A percentile compares a stretch with the other conserved stretches of the same genome.
phyloP scores from a whole-genome alignment of 1,139 yeast species.

The Suhomyces yuchorum region DNA sequence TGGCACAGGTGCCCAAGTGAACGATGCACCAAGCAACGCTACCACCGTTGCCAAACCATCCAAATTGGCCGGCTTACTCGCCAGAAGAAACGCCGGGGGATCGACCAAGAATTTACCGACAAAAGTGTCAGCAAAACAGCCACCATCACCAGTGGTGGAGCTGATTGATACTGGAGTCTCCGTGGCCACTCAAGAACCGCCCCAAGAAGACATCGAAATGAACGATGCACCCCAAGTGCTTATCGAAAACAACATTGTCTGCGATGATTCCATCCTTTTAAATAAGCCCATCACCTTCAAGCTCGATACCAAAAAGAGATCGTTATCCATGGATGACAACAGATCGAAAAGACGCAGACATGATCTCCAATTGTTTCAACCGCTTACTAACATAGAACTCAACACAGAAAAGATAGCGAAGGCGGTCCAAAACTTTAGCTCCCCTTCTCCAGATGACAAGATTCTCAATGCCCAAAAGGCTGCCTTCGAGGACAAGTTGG shows the following conservation, averaged over 20 bases:
- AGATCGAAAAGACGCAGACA: slow-evolving; percentile 29
- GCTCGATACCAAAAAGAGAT: slow-evolving; percentile 9
- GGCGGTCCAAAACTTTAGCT: slow-evolving; percentile 57
- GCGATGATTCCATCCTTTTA: slow-evolving; percentile 26
- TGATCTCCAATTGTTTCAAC: slow-evolving; percentile 27
- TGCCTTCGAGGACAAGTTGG: slow-evolving; percentile 48
- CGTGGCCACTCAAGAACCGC: neutral
- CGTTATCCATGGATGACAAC: slow-evolving; percentile 16
- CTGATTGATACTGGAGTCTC: neutral
- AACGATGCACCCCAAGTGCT: neutral
- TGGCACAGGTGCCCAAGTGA: neutral
- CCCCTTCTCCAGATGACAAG: slow-evolving; percentile 85
- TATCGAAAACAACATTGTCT: slow-evolving; percentile 15
- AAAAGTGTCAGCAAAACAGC: neutral
- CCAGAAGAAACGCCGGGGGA: neutral
- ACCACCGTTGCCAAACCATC: neutral
- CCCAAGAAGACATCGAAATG: slow-evolving; percentile 2
- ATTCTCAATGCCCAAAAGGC: slow-evolving; percentile 61
- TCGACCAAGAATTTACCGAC: neutral
- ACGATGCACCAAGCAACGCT: neutral
- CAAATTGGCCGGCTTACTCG: slow-evolving; percentile 1
- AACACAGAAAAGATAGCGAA: slow-evolving; percentile 45
- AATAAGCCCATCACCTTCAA: slow-evolving; percentile 10
- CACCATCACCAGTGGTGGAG: neutral
- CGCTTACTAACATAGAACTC: slow-evolving; percentile 51